Evolutionary conservation across 179 eudicot species (phyloP).

Genomic region (Heliamphora pulchella): DNA sequence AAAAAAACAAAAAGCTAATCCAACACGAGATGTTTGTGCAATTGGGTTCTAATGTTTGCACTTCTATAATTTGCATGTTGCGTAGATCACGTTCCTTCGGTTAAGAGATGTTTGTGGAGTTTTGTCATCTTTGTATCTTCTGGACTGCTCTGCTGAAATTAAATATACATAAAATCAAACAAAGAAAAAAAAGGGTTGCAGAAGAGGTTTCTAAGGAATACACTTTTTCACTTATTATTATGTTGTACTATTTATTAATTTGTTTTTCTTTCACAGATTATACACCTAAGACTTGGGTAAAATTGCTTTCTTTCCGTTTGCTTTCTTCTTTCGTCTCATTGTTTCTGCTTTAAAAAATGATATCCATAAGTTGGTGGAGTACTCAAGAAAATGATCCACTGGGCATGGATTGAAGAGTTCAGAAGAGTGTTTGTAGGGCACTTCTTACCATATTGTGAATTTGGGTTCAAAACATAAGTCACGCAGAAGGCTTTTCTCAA

Average conservation of each 20-base stretch:
- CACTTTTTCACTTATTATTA: not conserved
- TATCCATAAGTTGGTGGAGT: not conserved
- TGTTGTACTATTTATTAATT: not conserved
- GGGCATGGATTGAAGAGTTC: not conserved
- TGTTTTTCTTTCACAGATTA: not conserved
- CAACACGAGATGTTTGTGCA: no score
- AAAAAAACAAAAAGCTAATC: no score
- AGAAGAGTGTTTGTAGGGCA: not conserved
- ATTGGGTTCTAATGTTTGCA: no score
- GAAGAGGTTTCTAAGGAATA: slow-evolving; percentile 13
- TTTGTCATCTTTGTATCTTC: not conserved
- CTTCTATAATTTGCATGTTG: not conserved
- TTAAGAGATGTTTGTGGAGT: not conserved
- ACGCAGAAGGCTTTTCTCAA: not conserved
- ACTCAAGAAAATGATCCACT: not conserved
- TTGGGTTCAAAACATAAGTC: not conserved
- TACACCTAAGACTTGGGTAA: not conserved
- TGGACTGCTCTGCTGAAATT: not conserved
- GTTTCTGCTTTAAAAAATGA: not conserved
- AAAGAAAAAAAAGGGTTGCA: not conserved
- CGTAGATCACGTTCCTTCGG: not conserved
- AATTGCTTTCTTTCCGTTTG: not conserved
- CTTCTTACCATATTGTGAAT: not conserved
- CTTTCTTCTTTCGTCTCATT: not conserved
- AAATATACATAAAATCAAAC: not conserved